Evolutionary conservation across 1,284 basidiomycete species (phyloP).

Genomic region (Schizopora paradoxa): DNA sequence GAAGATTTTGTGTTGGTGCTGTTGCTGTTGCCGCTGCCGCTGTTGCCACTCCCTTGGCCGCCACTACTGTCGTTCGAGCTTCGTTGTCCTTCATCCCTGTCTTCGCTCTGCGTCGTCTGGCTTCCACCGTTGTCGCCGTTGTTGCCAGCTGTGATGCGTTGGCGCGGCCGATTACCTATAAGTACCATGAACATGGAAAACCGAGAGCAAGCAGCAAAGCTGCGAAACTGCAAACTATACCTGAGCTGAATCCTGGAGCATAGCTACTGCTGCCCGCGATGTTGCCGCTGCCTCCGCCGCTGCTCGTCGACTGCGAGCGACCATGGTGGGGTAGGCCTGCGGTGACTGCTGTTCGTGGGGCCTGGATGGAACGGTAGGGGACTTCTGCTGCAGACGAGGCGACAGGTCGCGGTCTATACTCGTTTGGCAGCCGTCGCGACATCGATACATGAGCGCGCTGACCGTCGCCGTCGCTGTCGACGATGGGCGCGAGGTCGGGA

Average conservation of each 20-base stretch:
- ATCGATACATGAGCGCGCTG: conserved; percentile 4
- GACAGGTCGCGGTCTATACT: conserved; percentile 1
- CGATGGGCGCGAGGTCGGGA: neutral
- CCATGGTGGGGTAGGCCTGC: too few species aligned
- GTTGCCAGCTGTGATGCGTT: too few species aligned
- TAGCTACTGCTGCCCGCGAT: conserved; percentile 1
- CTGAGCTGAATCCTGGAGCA: neutral
- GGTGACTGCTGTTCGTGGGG: neutral
- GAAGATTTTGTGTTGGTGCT: neutral
- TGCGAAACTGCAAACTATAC: neutral
- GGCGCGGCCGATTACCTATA: too few species aligned
- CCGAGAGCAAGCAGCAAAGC: neutral
- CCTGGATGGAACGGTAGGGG: conserved; percentile 11
- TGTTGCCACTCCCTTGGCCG: too few species aligned
- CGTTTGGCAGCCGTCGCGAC: conserved; percentile 5
- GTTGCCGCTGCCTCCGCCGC: too few species aligned
- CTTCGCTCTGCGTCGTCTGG: too few species aligned
- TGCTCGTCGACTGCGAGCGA: neutral
- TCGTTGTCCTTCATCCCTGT: too few species aligned
- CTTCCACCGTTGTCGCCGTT: too few species aligned
- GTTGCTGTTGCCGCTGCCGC: too few species aligned
- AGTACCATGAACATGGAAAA: neutral
- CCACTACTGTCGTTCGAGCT: too few species aligned
- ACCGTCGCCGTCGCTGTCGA: neutral
- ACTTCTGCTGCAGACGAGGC: conserved; percentile 9